Evolutionary conservation across 2,329 filamentous ascomycete species (phyloP), one percentile per base, ranked within the genome.

Genomic region (Dothidotthia symphoricarpi): DNA sequence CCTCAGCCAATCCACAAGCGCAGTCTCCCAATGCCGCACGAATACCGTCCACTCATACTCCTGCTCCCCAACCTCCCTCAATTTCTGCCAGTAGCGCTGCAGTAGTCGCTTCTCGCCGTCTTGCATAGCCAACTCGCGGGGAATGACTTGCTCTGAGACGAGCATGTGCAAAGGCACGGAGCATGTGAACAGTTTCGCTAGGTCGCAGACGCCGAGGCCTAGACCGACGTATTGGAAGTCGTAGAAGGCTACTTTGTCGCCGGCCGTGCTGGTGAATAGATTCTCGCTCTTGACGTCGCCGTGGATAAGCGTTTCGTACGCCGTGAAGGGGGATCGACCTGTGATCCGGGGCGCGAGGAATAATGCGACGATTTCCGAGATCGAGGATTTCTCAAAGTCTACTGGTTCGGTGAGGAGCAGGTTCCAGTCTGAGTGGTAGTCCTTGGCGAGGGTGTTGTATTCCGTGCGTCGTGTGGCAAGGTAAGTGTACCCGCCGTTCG

Each of bases 281-380:
- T 86, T 86, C 49, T 85, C 81, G 0, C 78, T 82, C 59, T 86
- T 86, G 34, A 85, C 81, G 39, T 86, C 82, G 6, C 82, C 82
- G 51, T 86, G 82, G 6, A 86, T 77, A 12, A 79, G 71, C 0
- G 81, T 81, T 46, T 83, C 54, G 24, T 69, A 69, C 1, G 40
- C 41, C 8, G 44, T 72, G 1, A 71, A 68, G 1, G 64, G 39
- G 6, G 70, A 71, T 4, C 40, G 39, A 2, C 47, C 49, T 0
- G 41, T 12, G 4, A 29, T 19, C 15, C 53, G 59, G 0, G 77
- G 76, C 0, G 69, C 70, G 10, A 82, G 63, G 10, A 78, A 70
- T 0, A 61, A 45, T 1, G 80, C 79, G 3, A 73, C 78, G 42
- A 74, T 60, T 47, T 83, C 76, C 0, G 79, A 74, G 0, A 76